These are phyloP conservation scores for Bolboschoenus planiculmis DNA, from an alignment of 176 grass and related monocot genomes.

Conservation along the genomic window DNA sequence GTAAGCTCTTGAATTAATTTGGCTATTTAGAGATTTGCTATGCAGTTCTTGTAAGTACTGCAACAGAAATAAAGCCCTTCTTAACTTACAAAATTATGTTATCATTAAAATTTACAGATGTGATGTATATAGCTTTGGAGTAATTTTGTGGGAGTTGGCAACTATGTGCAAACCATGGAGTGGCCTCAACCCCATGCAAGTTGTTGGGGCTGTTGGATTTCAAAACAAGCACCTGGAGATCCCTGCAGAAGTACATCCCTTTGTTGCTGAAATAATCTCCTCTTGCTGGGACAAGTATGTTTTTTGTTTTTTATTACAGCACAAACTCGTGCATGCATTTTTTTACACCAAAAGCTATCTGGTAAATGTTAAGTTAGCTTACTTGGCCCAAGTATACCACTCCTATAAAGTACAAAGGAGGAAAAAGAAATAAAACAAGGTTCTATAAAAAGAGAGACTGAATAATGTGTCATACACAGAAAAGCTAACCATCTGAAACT, in stretches of 20 bases:
- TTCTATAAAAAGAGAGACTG: background rate
- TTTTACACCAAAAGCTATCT: background rate
- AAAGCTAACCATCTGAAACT: background rate
- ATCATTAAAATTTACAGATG: constrained; percentile 40
- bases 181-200: constrained; percentile 96
- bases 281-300: constrained; percentile 91
- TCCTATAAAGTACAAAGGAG: background rate
- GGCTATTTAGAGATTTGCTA: background rate
- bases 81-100: background rate
- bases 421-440: background rate
- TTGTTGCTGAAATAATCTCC: constrained; percentile 77
- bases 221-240: constrained; percentile 92
- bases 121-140: constrained; percentile 96
- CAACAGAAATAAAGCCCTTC: background rate
- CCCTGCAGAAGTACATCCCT: constrained; percentile 57
- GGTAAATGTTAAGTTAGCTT: background rate
- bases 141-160: constrained; percentile 97
- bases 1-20: constrained; percentile 38
- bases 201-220: constrained; percentile 93
- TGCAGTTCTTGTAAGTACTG: background rate
- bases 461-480: background rate
- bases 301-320: background rate
- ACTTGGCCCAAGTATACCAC: background rate
- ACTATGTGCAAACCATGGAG: constrained; percentile 88
- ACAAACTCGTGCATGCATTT: background rate